A percentile compares a stretch with the other conserved stretches of the same genome.
Evolutionary conservation across 2,329 filamentous ascomycete species (phyloP).

Genomic region (Monosporascus sp.): DNA sequence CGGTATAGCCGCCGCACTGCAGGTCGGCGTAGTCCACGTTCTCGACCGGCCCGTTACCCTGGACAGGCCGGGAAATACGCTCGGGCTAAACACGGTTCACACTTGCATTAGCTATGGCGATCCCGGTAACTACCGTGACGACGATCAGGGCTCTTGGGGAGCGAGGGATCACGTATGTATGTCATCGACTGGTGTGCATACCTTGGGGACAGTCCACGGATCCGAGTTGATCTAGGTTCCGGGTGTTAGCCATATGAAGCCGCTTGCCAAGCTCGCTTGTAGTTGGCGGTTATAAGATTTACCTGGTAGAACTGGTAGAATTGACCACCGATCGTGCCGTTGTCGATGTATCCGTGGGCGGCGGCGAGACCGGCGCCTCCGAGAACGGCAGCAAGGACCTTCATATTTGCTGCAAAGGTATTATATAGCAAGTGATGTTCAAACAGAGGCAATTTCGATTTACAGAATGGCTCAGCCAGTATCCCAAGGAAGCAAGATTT

Average conservation of each 20-base stretch:
- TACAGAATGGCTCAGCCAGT: background rate
- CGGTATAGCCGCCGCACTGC: conserved; percentile 51
- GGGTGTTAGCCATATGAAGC: conserved; percentile 2
- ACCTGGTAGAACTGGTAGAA: conserved; percentile 34
- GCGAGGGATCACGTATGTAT: too few relatives aligned
- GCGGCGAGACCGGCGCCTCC: conserved; percentile 35
- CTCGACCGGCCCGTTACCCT: conserved; percentile 54
- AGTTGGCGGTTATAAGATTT: background rate
- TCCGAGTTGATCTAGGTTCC: background rate
- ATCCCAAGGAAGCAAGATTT: too few relatives aligned
- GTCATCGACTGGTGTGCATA: conserved; percentile 10
- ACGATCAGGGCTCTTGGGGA: background rate
- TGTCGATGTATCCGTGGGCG: conserved; percentile 45
- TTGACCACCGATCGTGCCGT: conserved; percentile 37
- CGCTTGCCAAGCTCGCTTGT: background rate
- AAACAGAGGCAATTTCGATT: background rate
- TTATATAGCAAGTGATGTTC: background rate
- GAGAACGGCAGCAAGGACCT: conserved; percentile 24
- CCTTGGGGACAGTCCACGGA: conserved; percentile 39
- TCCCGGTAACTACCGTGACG: background rate
- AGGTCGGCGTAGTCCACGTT: conserved; percentile 49
- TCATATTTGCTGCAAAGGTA: conserved; percentile 16
- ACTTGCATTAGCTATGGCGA: conserved; percentile 1
- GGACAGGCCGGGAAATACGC: conserved; percentile 52
- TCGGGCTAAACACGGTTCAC: conserved; percentile 26